A percentile compares a stretch with the other conserved stretches of the same genome.
phyloP scores from a whole-genome alignment of 2,329 filamentous ascomycete genomes.

The Cytospora leucostoma region DNA sequence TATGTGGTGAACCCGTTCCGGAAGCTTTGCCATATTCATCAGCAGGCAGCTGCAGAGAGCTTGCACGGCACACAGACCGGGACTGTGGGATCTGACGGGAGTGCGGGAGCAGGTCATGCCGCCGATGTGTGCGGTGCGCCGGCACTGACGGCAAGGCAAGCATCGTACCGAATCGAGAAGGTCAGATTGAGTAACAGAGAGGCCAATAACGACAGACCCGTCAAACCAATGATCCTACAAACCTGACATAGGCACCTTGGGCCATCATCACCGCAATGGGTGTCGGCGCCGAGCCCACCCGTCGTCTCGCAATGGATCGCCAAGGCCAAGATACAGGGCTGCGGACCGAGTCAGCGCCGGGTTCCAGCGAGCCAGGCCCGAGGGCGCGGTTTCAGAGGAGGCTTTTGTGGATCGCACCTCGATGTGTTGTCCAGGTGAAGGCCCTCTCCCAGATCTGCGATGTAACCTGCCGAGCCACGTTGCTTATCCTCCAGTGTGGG shows the following conservation, averaged over 20 bases:
- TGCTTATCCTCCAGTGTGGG: slow-evolving; percentile 15
- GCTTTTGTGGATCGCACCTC: slow-evolving; percentile 13
- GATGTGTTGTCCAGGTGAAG: not conserved
- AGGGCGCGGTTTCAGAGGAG: slow-evolving; percentile 23
- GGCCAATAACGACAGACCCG: not conserved
- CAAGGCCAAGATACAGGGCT: not conserved
- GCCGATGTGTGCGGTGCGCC: not conserved
- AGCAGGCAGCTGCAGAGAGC: not conserved
- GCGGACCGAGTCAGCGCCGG: slow-evolving; percentile 23
- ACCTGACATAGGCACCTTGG: not conserved
- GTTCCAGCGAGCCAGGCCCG: slow-evolving; percentile 20
- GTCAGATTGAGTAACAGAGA: not conserved
- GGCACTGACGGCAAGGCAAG: not conserved
- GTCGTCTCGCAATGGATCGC: slow-evolving; percentile 4
- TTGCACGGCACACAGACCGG: slow-evolving; percentile 5
- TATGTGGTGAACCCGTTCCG: slow-evolving; percentile 4
- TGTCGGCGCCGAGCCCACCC: slow-evolving; percentile 23
- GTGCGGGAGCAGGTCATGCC: slow-evolving; percentile 6
- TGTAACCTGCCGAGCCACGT: slow-evolving; percentile 11
- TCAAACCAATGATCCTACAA: not conserved
- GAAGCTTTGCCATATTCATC: slow-evolving; percentile 8
- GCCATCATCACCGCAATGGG: slow-evolving; percentile 7
- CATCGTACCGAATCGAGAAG: not conserved
- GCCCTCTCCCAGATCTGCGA: not conserved
- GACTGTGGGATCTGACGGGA: slow-evolving; percentile 9